Conservation (phyloP, 345 rosid genomes). For the Triadica sebifera region DNA sequence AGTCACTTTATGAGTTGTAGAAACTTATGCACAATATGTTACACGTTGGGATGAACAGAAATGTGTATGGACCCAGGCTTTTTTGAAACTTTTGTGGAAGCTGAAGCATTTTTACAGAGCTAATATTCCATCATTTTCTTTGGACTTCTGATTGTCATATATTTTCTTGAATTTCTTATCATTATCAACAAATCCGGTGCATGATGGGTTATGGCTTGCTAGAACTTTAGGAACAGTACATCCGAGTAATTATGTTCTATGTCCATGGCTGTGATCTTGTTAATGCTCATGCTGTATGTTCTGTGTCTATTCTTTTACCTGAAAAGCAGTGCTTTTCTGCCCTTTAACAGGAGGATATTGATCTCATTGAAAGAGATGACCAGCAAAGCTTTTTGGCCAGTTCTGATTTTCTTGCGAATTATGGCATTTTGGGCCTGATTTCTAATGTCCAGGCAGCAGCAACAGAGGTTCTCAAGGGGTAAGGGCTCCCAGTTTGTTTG, state of each 20-base stretch:
- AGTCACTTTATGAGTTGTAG: neutral
- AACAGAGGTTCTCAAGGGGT: conserved; percentile 77
- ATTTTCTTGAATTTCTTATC: neutral
- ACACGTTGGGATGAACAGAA: neutral
- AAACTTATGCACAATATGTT: neutral
- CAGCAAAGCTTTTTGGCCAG: conserved; percentile 71
- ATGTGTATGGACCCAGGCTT: neutral
- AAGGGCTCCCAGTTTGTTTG: conserved; percentile 13
- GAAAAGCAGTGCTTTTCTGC: conserved; percentile 3
- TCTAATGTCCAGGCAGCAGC: conserved; percentile 60
- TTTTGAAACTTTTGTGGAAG: neutral
- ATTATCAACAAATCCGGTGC: neutral
- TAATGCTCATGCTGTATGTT: neutral
- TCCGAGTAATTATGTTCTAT: neutral
- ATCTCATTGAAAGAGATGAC: conserved; percentile 69
- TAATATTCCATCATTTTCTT: neutral
- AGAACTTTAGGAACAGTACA: neutral
- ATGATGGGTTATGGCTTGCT: neutral
- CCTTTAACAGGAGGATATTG: conserved; percentile 61
- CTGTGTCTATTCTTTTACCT: conserved; percentile 10
- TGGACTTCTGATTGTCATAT: neutral
- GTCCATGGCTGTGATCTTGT: neutral
- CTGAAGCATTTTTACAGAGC: neutral
- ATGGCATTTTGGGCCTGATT: conserved; percentile 56
- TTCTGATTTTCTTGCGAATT: conserved; percentile 76